These are phyloP conservation scores for Plasmodium chabaudi DNA, from an alignment of 169 alveolate species.

Conservation along the genomic window DNA sequence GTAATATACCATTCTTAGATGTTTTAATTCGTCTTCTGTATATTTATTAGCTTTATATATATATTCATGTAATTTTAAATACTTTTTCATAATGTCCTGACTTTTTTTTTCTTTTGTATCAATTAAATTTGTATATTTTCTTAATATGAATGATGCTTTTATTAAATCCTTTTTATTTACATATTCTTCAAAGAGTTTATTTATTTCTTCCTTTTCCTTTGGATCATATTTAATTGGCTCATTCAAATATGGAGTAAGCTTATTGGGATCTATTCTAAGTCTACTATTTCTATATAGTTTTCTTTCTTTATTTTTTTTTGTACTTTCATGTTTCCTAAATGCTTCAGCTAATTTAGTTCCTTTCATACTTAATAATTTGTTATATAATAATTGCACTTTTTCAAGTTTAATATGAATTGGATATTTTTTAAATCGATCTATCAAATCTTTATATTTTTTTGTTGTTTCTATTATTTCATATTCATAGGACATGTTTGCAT, in stretches of 20 bases:
- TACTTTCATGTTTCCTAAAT: conserved; percentile 78
- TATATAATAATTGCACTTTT: conserved; percentile 57
- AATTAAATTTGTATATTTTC: conserved; percentile 77
- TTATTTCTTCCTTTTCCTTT: conserved; percentile 77
- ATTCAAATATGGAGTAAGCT: conserved; percentile 83
- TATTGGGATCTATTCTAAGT: conserved; percentile 76
- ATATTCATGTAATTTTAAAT: conserved; percentile 77
- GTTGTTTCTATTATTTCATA: conserved; percentile 48
- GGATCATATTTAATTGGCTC: conserved; percentile 83
- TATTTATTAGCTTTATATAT: conserved; percentile 82
- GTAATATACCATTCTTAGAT: conserved; percentile 81
- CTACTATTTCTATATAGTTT: conserved; percentile 40
- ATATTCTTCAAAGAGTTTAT: conserved; percentile 80
- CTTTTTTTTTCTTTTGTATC: conserved; percentile 44
- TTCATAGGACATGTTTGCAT: conserved; percentile 47
- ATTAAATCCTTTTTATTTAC: conserved; percentile 83
- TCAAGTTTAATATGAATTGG: conserved; percentile 39
- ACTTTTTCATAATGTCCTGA: conserved; percentile 70
- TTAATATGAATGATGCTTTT: conserved; percentile 80
- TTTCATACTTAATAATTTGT: conserved; percentile 60
- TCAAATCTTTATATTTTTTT: conserved; percentile 38
- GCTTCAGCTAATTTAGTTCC: conserved; percentile 40
- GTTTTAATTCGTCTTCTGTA: conserved; percentile 66
- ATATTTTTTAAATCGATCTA: conserved; percentile 37
- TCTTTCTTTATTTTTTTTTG: conserved; percentile 41